Percentiles rank a stretch among this genome's conserved stretches.
Evolutionary conservation across 2,329 filamentous ascomycete species (phyloP).

Genomic region (Aspergillus flavus): DNA sequence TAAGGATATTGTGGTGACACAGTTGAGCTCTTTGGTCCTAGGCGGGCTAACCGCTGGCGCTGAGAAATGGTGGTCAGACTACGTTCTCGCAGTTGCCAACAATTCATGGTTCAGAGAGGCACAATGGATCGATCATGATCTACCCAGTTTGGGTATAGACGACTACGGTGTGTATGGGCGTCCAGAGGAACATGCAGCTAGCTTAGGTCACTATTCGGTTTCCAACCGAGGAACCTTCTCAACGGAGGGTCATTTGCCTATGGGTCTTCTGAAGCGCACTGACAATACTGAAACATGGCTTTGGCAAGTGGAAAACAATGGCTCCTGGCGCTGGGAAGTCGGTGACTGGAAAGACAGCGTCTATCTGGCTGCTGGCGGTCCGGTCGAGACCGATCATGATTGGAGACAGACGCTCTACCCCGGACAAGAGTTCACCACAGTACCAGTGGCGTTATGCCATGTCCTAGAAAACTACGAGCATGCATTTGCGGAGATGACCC

Average conservation of each 20-base stretch:
- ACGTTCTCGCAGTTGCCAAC: constrained; percentile 23
- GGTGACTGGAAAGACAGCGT: constrained; percentile 38
- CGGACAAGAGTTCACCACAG: constrained; percentile 25
- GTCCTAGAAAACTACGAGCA: constrained; percentile 23
- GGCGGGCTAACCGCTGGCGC: constrained; percentile 23
- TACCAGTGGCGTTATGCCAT: constrained; percentile 28
- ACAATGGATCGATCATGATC: constrained; percentile 32
- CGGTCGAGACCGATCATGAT: constrained; percentile 29
- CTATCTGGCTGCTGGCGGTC: constrained; percentile 34
- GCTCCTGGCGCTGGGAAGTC: constrained; percentile 42
- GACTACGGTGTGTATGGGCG: constrained; percentile 26
- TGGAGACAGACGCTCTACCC: constrained; percentile 30
- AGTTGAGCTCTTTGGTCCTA: constrained; percentile 27
- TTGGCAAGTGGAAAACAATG: constrained; percentile 42
- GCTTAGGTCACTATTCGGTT: constrained; percentile 24
- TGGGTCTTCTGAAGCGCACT: constrained; percentile 30
- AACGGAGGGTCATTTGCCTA: constrained; percentile 31
- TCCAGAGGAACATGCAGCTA: constrained; percentile 21
- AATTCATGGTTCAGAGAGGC: constrained; percentile 41
- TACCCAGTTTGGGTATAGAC: constrained; percentile 34
- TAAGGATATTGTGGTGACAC: constrained; percentile 18
- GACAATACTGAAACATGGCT: constrained; percentile 33
- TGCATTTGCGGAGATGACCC: constrained; percentile 32
- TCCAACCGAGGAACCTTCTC: constrained; percentile 35
- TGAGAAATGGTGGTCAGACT: constrained; percentile 27